Conservation (phyloP, 441 rosid genomes). For the Erodium trifolium region DNA sequence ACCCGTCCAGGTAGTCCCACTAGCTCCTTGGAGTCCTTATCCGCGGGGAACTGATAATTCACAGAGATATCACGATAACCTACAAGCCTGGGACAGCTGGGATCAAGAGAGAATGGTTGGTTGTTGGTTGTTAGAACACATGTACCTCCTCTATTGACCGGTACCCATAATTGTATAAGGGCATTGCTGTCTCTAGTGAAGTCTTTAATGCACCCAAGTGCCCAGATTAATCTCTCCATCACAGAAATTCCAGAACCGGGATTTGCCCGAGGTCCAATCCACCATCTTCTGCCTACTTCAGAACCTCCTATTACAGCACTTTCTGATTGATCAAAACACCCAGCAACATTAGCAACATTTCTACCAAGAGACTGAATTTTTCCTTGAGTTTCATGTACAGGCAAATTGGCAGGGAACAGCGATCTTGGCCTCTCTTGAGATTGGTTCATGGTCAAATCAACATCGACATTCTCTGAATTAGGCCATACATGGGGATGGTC, state of each 20-base stretch:
- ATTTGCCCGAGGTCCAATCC: slow-evolving; percentile 58
- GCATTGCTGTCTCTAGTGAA: slow-evolving; percentile 54
- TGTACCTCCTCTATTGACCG: slow-evolving; percentile 62
- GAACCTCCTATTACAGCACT: slow-evolving; percentile 30
- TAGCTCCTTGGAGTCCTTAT: slow-evolving; percentile 53
- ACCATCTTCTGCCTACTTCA: slow-evolving; percentile 46
- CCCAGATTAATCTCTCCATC: slow-evolving; percentile 54
- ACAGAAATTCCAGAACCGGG: slow-evolving; percentile 41
- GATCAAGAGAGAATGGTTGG: slow-evolving; percentile 58
- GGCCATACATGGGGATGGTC: slow-evolving; percentile 40
- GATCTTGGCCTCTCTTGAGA: slow-evolving; percentile 29
- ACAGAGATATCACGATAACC: slow-evolving; percentile 67
- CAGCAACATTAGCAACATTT: slow-evolving; percentile 4
- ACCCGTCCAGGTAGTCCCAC: slow-evolving; percentile 81
- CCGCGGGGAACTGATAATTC: slow-evolving; percentile 62
- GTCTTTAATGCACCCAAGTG: slow-evolving; percentile 51
- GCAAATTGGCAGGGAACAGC: slow-evolving; percentile 18
- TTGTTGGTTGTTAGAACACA: slow-evolving; percentile 53
- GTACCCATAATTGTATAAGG: slow-evolving; percentile 82
- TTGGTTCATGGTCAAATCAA: slow-evolving; percentile 19
- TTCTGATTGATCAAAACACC: slow-evolving; percentile 8
- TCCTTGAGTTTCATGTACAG: slow-evolving; percentile 18
- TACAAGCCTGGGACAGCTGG: slow-evolving; percentile 46
- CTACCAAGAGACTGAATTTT: slow-evolving; percentile 20
- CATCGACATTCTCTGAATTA: slow-evolving; percentile 28